Base-by-base conservation (phyloP, 1,284 basidiomycete species). In the Volvariella surrecta region DNA sequence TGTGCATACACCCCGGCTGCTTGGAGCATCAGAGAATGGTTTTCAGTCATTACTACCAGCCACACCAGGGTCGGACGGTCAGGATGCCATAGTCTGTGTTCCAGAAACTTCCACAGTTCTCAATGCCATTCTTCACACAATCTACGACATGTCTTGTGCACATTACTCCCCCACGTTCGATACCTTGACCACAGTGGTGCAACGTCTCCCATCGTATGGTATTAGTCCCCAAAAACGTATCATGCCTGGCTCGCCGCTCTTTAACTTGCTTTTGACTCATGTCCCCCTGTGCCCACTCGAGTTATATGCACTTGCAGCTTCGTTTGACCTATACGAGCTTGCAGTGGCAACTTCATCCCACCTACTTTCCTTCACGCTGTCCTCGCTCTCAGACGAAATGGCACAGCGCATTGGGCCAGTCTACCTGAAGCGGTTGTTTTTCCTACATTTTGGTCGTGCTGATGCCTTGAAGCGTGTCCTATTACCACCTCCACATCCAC, bases 381-480 rank as follows among this genome's bases (percentile, higher is more conserved):
- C 73, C 13, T 62, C 70, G 0, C 55, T 82, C 30, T 73, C 74
- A 10, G 80, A 82, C 53, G 75, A 75, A 37, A 71, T 75, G 62
- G 78, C 73, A 2, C 62, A 70, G 43, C 64, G 59, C 24, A 80
- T 82, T 31, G 80, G 80, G 13, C 67, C 79, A 9, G 56, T 71
- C 8, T 77, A 77, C 43, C 66, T 82, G 34, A 81, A 80, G 51
- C 72, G 76, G 19, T 64, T 82, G 19, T 75, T 82, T 51, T 75
- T 74, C 52, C 58, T 76, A 4, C 73, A 75, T 50, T 71, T 74
- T 51, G 72, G 71, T 16, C 68, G 73, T 31, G 62, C 64, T 0
- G 67, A 71, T 49, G 66, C 69, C 3, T 56, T 75, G 7, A 76
- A 75, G 51, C 65, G 74, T 32, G 63, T 76, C 15, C 58, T 79